These are phyloP conservation scores for Juglanconis sp. DNA, from an alignment of 2,329 filamentous ascomycete genomes.

Conservation along the genomic window DNA sequence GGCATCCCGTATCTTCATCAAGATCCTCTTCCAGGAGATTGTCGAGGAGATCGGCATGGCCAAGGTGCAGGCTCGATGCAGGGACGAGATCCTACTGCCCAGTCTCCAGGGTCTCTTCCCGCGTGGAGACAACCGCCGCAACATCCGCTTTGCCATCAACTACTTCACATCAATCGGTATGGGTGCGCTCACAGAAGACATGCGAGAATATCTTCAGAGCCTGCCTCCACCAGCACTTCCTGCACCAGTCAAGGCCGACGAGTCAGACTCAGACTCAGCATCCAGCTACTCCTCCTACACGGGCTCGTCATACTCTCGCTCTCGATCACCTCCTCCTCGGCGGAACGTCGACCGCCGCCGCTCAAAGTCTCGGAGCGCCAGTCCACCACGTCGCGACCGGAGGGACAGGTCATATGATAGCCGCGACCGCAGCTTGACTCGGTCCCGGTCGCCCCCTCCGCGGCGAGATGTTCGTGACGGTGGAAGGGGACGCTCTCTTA, in stretches of 20 bases:
- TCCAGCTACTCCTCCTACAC: constrained; percentile 78
- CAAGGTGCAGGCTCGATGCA: constrained; percentile 72
- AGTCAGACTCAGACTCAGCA: constrained; percentile 68
- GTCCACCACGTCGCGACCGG: constrained; percentile 24
- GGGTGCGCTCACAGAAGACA: constrained; percentile 89
- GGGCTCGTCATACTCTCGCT: constrained; percentile 57
- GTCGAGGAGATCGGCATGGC: constrained; percentile 81
- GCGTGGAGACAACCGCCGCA: constrained; percentile 72
- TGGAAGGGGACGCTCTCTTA: constrained; percentile 13
- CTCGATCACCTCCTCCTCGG: constrained; percentile 40
- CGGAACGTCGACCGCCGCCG: constrained; percentile 34
- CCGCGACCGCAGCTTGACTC: constrained; percentile 29
- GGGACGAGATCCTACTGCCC: constrained; percentile 73
- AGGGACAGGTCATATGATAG: constrained; percentile 16
- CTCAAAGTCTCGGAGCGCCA: constrained; percentile 29
- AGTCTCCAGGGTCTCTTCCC: constrained; percentile 87
- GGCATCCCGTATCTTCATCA: constrained; percentile 96
- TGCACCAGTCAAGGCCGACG: constrained; percentile 55
- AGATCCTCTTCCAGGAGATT: constrained; percentile 93
- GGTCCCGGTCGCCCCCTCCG: constrained; percentile 27
- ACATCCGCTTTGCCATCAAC: constrained; percentile 96
- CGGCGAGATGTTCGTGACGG: constrained; percentile 10
- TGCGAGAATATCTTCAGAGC: constrained; percentile 87
- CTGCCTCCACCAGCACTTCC: constrained; percentile 80
- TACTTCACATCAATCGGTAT: constrained; percentile 99